A percentile compares a stretch with the other conserved stretches of the same genome.
These are phyloP conservation scores for Spergularia azorica DNA, from an alignment of 179 eudicot species.

Conservation along the genomic window DNA sequence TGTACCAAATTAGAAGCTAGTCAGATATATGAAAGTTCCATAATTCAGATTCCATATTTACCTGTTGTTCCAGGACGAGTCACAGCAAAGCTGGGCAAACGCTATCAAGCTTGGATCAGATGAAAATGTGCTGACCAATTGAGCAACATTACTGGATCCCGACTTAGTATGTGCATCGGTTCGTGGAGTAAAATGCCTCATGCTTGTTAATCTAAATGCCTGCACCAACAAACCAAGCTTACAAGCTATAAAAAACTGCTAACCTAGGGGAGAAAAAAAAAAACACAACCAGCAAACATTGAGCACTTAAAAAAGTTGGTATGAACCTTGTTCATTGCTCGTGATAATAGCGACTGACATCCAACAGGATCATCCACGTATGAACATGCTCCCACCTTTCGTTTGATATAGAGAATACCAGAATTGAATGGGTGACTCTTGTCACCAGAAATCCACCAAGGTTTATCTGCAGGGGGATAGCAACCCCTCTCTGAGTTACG, in stretches of 20 bases:
- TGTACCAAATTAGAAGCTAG: background rate
- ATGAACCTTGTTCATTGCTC: conserved; percentile 96
- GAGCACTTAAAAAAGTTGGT: background rate
- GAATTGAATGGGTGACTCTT: conserved; percentile 84
- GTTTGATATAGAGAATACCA: conserved; percentile 82
- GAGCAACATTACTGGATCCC: conserved; percentile 66
- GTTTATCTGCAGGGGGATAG: conserved; percentile 62
- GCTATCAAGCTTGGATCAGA: conserved; percentile 97
- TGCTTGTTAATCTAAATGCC: conserved; percentile 77
- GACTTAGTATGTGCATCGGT: conserved; percentile 36
- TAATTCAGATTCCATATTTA: conserved; percentile 29
- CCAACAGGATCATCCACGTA: conserved; percentile 98
- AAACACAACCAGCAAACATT: background rate
- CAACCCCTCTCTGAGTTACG: conserved; percentile 10
- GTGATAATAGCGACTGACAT: conserved; percentile 84
- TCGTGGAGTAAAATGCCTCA: conserved; percentile 39
- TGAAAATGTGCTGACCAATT: conserved; percentile 92
- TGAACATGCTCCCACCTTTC: conserved; percentile 97
- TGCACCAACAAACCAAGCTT: conserved; percentile 27
- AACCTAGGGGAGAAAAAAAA: background rate
- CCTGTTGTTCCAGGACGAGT: conserved; percentile 80
- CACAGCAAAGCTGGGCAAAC: conserved; percentile 88
- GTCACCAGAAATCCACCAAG: conserved; percentile 87
- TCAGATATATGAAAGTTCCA: background rate
- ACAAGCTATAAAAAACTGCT: conserved; percentile 4